Base-by-base conservation (phyloP, 2,329 filamentous ascomycete genomes). In the Paraphoma sp. region DNA sequence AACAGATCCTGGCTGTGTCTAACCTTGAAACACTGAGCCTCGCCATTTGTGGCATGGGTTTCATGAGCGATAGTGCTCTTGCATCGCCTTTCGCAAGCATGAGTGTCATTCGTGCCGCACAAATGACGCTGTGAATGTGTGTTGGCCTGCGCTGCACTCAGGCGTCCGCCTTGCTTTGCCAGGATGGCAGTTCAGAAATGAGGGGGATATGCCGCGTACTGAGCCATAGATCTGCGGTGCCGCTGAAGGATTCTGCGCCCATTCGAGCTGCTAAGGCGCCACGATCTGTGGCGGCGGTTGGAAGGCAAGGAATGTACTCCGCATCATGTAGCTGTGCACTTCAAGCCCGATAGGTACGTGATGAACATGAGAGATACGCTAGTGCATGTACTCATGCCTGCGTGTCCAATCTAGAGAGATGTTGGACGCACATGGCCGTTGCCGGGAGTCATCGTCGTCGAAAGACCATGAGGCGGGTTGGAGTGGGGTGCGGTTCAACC, bases 11-110 rank as follows among this genome's bases (percentile, higher is more conserved):
- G 36, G 45, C n/a, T 29, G 31, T 48, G 30, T 45, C 46, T 50
- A 47, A 38, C 31, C 36, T 45, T 49, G 52, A 49, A 54, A 54
- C 52, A 49, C 49, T 45, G 40, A 49, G 16, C 43, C 41, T 51
- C 18, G 38, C 45, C 41, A 38, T 44, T 48, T 36, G 30, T 30
- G 29, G 38, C 38, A 28, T 38, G 45, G 45, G 29, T 29, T 33
- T 36, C 33, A n/a, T 16, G n/a, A 42, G 14, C 40, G 12, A 17
- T 17, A 42, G 40, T 16, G 8, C n/a, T 42, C 16, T 16, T 17
- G 40, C n/a, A 17, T 42, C 16, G 40, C 12, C 16, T n/a, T 14
- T 17, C n/a, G 16, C 16, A 17, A 17, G 12, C 40, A n/a, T 16
- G n/a, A 8, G 8, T 8, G 12, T n/a, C 14, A 45, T 45, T 10